A percentile compares a stretch with the other conserved stretches of the same genome.
Conservation (phyloP, 2,329 filamentous ascomycete genomes). For the Beauveria bassiana region DNA sequence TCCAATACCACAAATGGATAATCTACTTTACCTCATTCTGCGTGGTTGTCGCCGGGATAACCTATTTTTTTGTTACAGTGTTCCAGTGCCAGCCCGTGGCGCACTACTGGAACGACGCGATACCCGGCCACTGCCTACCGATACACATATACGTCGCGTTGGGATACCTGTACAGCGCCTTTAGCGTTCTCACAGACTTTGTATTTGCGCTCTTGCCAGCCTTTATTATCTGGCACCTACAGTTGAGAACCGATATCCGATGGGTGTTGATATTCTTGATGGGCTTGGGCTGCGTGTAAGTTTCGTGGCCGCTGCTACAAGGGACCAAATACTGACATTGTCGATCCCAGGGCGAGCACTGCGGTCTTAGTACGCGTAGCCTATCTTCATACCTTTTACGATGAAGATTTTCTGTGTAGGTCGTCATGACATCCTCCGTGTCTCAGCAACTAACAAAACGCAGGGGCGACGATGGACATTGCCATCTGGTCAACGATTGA, state of each 20-base stretch:
- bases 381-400: slow-evolving; percentile 24
- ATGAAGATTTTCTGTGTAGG: slow-evolving; percentile 33
- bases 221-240: slow-evolving; percentile 42
- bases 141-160: slow-evolving; percentile 35
- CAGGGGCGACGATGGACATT: slow-evolving; percentile 29
- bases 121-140: slow-evolving; percentile 21
- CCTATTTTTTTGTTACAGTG: slow-evolving; percentile 25
- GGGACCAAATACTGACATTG: background rate
- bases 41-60: slow-evolving; percentile 20
- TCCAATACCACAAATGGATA: slow-evolving; percentile 17
- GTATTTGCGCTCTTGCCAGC: slow-evolving; percentile 41
- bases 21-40: slow-evolving; percentile 23
- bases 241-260: slow-evolving; percentile 43
- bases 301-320: background rate
- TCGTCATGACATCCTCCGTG: background rate
- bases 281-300: slow-evolving; percentile 43
- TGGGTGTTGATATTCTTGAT: slow-evolving; percentile 40
- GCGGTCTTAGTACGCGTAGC: slow-evolving; percentile 31
- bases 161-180: slow-evolving; percentile 39
- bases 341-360: slow-evolving; percentile 26
- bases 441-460: background rate
- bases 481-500: slow-evolving; percentile 40
- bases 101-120: slow-evolving; percentile 22
- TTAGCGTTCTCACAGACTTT: slow-evolving; percentile 38
- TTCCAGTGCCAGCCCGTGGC: slow-evolving; percentile 23